phyloP scores from a whole-genome alignment of 2,329 filamentous ascomycete species.

The Lasiodiplodia theobromae region DNA sequence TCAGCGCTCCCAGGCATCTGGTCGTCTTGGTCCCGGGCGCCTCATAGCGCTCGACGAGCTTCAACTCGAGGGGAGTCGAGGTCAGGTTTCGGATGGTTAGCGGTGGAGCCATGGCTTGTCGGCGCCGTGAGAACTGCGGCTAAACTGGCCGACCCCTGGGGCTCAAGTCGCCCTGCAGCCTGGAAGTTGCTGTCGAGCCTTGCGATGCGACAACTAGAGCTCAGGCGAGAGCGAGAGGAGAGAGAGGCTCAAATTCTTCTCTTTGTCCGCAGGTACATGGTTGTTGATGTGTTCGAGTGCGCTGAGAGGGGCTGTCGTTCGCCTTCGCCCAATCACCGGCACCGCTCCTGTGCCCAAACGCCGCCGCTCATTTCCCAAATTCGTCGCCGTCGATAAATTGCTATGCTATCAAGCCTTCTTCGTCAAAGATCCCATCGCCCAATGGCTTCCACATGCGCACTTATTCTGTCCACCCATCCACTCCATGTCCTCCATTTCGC shows the following conservation, averaged over 20 bases:
- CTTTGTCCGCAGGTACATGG: constrained; percentile 3
- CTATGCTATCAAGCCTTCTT: constrained; percentile 3
- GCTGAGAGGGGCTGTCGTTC: background rate
- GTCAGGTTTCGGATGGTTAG: constrained; percentile 86
- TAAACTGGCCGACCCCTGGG: constrained; percentile 14
- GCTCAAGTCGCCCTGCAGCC: background rate
- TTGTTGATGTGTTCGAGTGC: constrained; percentile 2
- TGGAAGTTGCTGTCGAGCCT: background rate
- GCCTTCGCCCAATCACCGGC: background rate
- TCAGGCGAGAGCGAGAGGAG: background rate
- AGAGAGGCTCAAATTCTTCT: background rate
- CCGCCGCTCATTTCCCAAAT: background rate
- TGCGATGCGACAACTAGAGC: background rate
- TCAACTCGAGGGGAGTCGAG: constrained; percentile 73
- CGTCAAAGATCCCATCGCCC: constrained; percentile 40
- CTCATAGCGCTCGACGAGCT: constrained; percentile 76
- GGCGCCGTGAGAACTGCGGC: constrained; percentile 24
- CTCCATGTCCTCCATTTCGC: constrained; percentile 55
- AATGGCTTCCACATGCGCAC: constrained; percentile 47
- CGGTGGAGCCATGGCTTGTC: constrained; percentile 23
- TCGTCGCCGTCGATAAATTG: background rate
- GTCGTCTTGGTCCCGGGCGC: constrained; percentile 53
- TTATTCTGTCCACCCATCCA: constrained; percentile 50
- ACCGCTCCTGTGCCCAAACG: background rate
- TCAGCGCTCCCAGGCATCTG: constrained; percentile 36